Base-by-base conservation (phyloP, 2,329 filamentous ascomycete species). In the Rachicladosporium sp. region DNA sequence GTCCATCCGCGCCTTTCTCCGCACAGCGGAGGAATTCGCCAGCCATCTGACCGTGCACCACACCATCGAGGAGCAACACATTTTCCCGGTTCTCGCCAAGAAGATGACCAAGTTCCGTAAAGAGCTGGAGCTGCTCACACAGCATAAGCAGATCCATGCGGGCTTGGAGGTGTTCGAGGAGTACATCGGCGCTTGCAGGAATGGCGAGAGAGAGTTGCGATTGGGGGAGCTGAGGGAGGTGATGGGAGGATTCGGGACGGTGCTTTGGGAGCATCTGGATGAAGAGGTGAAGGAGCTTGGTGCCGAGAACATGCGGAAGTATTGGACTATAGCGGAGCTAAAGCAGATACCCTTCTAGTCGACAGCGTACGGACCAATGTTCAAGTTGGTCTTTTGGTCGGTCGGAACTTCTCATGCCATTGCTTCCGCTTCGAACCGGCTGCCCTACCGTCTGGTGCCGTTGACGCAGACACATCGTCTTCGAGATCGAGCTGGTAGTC, bases 251-350 rank as follows among this genome's bases (percentile, higher is more conserved):
- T 94, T 88, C 74, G 82, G 82, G 8, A 67, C 68, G 7, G 82
- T 93, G 46, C 59, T 94, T 36, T 89, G 85, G 82, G 67, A 65
- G 53, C 87, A 94, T 68, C 64, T 94, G 44, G 83, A 91, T 52
- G 79, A 88, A 51, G 87, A 94, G 68, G 86, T 94, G 6, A 66
- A 69, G 59, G 74, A 82, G 48, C 60, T 94, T 27, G 75, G 80
- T 2, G 86, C 86, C 33, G 82, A 91, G 59, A 93, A 89, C 57
- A 93, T 94, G 87, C 71, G 84, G 50, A 76, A 69, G 60, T 87
- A 82, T 60, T 94, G 84, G 83, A 82, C 69, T 0, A 50, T 77
- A 44, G 76, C 83, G 35, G 87, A 94, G 68, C 78, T 94, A 60
- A 66, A 62, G 57, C 62, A 64, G 37, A 70, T 91, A 64, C 77